phyloP scores from a whole-genome alignment of 2,329 filamentous ascomycete species.

The Trichophyton benhamiae region DNA sequence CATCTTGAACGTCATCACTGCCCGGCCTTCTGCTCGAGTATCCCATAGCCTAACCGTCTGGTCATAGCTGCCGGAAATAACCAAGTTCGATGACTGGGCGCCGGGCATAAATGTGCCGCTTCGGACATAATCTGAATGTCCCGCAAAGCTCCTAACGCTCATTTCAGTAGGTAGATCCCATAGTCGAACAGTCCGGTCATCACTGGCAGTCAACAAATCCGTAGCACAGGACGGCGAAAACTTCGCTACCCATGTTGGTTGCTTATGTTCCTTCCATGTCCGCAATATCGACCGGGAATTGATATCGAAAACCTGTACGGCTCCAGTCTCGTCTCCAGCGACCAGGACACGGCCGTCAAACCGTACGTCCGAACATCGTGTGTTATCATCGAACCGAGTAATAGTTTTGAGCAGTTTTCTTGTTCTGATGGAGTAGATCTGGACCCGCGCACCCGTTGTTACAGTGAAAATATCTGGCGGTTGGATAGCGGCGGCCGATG shows the following conservation, averaged over 20 bases:
- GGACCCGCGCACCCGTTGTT: conserved; percentile 84
- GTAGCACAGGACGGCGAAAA: conserved; percentile 88
- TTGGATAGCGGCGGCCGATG: conserved; percentile 37
- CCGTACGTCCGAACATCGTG: conserved; percentile 77
- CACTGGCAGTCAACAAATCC: conserved; percentile 73
- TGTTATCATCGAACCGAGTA: conserved; percentile 82
- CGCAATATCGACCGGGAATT: conserved; percentile 80
- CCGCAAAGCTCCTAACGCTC: conserved; percentile 64
- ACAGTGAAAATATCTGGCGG: conserved; percentile 61
- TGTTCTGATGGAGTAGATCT: conserved; percentile 85
- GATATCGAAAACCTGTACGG: conserved; percentile 91
- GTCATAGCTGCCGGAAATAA: conserved; percentile 90
- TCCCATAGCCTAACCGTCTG: conserved; percentile 91
- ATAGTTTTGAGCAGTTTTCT: conserved; percentile 89
- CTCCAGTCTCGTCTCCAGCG: conserved; percentile 80
- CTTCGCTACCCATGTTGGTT: conserved; percentile 81
- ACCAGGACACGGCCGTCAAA: conserved; percentile 79
- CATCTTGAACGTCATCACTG: conserved; percentile 91
- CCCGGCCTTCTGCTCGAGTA: conserved; percentile 54
- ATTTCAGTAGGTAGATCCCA: conserved; percentile 83
- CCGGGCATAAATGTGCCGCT: conserved; percentile 73
- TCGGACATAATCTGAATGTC: conserved; percentile 87
- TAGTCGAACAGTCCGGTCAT: conserved; percentile 81
- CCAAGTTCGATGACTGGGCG: conserved; percentile 49
- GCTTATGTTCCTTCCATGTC: conserved; percentile 89